Evolutionary conservation across 306 rosid genomes (phyloP), one percentile per base, ranked within the genome.

Genomic region (Glycine latifolia): DNA sequence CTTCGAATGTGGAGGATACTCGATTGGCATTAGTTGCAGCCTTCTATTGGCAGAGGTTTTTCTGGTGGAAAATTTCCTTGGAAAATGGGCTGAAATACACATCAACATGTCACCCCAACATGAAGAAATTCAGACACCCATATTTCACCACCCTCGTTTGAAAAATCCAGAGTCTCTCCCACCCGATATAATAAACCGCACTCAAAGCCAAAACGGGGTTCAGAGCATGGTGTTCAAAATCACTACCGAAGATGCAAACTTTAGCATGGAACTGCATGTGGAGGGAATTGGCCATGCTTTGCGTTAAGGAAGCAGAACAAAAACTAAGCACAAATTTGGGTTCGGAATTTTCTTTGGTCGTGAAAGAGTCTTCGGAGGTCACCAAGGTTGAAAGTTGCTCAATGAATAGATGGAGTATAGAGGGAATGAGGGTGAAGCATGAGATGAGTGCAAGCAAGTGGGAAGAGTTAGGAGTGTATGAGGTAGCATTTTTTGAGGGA

Each of bases 11-110:
- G 92, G 94, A 78, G 97, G 97, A 46, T 84, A 87, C 63, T 53
- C 89, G 0, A 58, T 92, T 17, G 97, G 97, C 37, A 92, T 92
- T 10, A 88, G 92, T 41, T 91, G 92, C 75, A 91, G 92, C 77
- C 78, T 91, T 48, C 79, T 91, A 4, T 54, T 91, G 65, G 89
- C 86, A 47, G 97, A 91, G 33, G 52, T 76, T 71, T 74, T 88
- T 11, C n/a, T 88, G 39, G 65, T 68, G n/a, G 88, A 85, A 6
- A 81, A 83, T 7, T 87, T 90, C 74, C 88, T 91, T 6, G 75
- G 79, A 39, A 84, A 74, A 86, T 91, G 97, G 97, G 79, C 86
- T 58, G 43, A 86, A 6, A 90, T 86, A 59, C 91, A 91, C 90
- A 80, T 44, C 0, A 55, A 8, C 72, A 26, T 26, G 31, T 26